Evolutionary conservation across 2,329 filamentous ascomycete species (phyloP).

Genomic region (Phyllosticta citrichinensis): DNA sequence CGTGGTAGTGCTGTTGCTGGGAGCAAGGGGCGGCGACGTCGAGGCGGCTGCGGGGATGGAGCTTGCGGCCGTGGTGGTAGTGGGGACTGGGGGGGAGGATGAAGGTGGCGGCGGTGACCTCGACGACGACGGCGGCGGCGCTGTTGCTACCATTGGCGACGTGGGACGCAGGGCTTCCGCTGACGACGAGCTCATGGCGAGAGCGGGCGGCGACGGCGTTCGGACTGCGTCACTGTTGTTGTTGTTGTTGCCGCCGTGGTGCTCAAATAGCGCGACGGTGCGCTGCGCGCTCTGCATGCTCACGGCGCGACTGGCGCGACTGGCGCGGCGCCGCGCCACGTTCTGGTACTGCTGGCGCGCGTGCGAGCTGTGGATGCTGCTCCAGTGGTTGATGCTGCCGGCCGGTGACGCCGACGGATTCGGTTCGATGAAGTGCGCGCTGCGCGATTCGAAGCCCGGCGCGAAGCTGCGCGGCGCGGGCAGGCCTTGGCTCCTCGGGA

Average conservation of each 20-base stretch:
- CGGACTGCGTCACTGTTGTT: background rate
- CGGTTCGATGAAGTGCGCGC: constrained; percentile 12
- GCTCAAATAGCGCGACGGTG: background rate
- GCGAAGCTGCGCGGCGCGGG: constrained; percentile 17
- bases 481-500: constrained; percentile 12
- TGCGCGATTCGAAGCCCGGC: constrained; percentile 18
- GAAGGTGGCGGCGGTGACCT: background rate
- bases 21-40: constrained; percentile 6
- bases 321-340: constrained; percentile 48
- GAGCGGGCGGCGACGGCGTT: background rate
- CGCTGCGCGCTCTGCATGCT: background rate
- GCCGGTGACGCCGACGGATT: constrained; percentile 12
- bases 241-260: background rate
- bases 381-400: constrained; percentile 45
- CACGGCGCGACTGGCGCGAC: constrained; percentile 5
- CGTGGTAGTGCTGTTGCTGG: background rate
- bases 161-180: background rate
- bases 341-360: constrained; percentile 50
- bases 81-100: background rate
- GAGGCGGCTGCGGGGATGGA: no score
- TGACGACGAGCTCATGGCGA: background rate
- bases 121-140: background rate
- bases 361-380: constrained; percentile 42
- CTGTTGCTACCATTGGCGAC: background rate
- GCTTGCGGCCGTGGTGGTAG: no score